phyloP scores from a whole-genome alignment of 1,284 basidiomycete species.

The Trichosporon sp. region DNA sequence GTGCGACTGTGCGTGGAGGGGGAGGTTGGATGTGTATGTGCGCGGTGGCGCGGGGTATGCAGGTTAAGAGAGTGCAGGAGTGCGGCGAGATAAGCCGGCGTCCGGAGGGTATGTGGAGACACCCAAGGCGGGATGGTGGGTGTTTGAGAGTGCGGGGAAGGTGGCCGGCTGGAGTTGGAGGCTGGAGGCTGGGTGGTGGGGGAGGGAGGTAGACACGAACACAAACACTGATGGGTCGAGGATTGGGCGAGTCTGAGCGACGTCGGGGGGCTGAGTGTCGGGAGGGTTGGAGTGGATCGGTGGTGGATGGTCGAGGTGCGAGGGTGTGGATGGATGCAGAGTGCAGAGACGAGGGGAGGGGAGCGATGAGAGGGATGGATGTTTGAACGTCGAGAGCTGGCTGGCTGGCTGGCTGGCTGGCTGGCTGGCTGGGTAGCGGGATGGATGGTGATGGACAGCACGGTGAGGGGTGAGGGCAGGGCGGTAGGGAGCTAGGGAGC shows the following conservation, averaged over 20 bases:
- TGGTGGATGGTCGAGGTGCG: background rate
- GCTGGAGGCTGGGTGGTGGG: background rate
- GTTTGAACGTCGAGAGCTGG: background rate
- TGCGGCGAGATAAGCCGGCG: background rate
- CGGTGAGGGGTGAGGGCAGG: background rate
- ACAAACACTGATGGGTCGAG: background rate
- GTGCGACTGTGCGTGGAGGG: background rate
- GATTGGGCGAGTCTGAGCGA: background rate
- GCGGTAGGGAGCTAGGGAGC: background rate
- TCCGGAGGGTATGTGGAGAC: background rate
- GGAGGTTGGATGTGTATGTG: background rate
- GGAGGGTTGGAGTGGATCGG: background rate
- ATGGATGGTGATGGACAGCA: background rate
- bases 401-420: no score
- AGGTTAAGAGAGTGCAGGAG: background rate
- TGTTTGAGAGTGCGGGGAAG: background rate
- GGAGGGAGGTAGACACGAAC: background rate
- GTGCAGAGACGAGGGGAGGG: background rate
- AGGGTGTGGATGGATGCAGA: background rate
- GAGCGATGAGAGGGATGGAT: background rate
- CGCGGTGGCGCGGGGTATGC: background rate
- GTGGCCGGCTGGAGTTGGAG: background rate
- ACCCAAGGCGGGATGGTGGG: background rate
- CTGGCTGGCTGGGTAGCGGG: background rate
- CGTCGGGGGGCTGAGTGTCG: background rate